Percentiles rank a stretch among this genome's conserved stretches.
Evolutionary conservation across 1,139 yeast genomes (phyloP).

Genomic region (Scheffersomyces parashehatae): DNA sequence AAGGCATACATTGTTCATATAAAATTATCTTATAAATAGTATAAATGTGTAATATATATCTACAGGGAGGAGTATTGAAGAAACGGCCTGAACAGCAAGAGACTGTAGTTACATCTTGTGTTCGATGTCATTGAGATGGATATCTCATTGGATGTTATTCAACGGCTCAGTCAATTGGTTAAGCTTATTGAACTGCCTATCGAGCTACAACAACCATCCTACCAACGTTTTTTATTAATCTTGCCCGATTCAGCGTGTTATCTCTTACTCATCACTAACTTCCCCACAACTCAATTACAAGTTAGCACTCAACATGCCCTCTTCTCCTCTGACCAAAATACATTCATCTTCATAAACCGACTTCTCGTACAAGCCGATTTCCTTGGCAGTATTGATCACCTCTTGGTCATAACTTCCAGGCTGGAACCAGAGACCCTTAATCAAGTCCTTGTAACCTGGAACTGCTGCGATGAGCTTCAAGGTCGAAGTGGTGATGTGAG

Average conservation of each 20-base stretch:
- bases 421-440: conserved; percentile 77
- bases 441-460: conserved; percentile 27
- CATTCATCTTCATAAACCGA: conserved; percentile 65
- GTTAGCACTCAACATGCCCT: conserved; percentile 33
- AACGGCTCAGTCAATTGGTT: too few species aligned
- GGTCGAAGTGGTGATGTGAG: conserved; percentile 52
- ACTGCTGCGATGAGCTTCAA: conserved; percentile 41
- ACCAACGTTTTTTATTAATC: conserved; percentile 8
- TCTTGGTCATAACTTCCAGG: conserved; percentile 70
- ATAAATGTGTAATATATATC: too few species aligned
- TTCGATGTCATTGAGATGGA: too few species aligned
- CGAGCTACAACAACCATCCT: too few species aligned
- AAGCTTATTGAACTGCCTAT: too few species aligned
- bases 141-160: too few species aligned
- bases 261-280: conserved; percentile 5
- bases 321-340: conserved; percentile 68
- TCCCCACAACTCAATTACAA: conserved; percentile 1
- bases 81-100: too few species aligned
- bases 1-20: too few species aligned
- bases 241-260: background rate
- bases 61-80: too few species aligned
- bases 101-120: too few species aligned
- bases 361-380: conserved; percentile 41
- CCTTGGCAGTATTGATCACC: conserved; percentile 46
- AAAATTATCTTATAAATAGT: too few species aligned